Base-by-base conservation (phyloP, 2,329 filamentous ascomycete species). In the Ilyonectria sp. region DNA sequence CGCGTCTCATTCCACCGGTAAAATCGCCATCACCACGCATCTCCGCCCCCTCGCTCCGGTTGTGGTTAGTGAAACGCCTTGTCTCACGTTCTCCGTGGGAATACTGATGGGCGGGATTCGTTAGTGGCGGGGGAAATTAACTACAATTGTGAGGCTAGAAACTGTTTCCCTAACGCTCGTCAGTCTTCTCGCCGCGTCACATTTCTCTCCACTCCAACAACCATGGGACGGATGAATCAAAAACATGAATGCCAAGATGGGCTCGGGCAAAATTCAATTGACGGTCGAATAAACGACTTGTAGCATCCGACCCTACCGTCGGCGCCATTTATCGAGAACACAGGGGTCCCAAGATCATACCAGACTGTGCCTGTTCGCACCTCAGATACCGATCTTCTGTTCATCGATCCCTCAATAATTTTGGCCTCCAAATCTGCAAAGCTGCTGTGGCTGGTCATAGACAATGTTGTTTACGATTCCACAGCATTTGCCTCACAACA, bases 141-240 rank as follows among this genome's bases (percentile, higher is more conserved):
- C 31, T 9, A 33, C 31, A 33, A 11, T 33, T 33, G 4, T 11
- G 11, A 33, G 31, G 31, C 11, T 9, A 11, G 31, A 33, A 33
- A 9, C 11, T 11, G 31, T n/a, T 11, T 26, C 8, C 8, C 11
- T 6, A 1, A 15, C 17, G 23, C 23, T 31, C 21, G 8, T n/a
- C 15, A 19, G 29, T 50, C 6, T 17, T 11, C 11, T 13, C 15
- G 6, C 23, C 23, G 21, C 15, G 15, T n/a, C 21, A 50, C 29
- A 26, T 10, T 50, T 15, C 23, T 21, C 37, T 37, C n/a, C 31
- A 8, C n/a, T 6, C 52, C 21, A 49, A 21, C 26, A 6, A 55
- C 11, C 9, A 68, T 68, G 66, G 58, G 58, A 23, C 60, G 66
- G 58, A 66, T 58, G 40, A 26, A 35, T 49, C 56, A 44, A 35